Base-by-base conservation (phyloP, 2,329 filamentous ascomycete genomes). In the Cytospora paraplurivora region DNA sequence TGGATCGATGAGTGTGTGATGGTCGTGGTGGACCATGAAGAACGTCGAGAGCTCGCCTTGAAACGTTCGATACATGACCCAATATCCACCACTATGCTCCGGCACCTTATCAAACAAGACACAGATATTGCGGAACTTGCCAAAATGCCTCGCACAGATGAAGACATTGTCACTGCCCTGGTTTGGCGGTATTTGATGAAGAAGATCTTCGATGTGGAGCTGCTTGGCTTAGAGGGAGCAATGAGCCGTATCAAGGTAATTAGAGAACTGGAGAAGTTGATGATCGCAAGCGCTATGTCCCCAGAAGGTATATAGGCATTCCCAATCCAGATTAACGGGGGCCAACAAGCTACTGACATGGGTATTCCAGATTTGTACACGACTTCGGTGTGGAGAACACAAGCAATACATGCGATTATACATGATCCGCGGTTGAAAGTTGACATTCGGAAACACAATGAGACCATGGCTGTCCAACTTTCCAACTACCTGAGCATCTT, bases 81-180 rank as follows among this genome's bases (percentile, higher is more conserved):
- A 37, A 27, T n/a, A 8, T 37, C 13, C 7, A 38, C 52, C 35
- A 17, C 27, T 27, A 7, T 10, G 32, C 52, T 55, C 17, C 34
- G 52, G 33, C 3, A 11, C 7, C 15, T 19, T 37, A 34, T 37
- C 13, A n/a, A 19, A n/a, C 21, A 17, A 7, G 21, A 55, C 13
- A 8, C 34, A 19, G 34, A 55, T 7, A n/a, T 38, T 3, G 4
- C 13, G 32, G 1, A 6, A 12, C 10, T 17, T 17, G n/a, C 12
- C n/a, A 15, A n/a, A 33, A 27, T 3, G 17, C 17, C n/a, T 33
- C 33, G 34, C 17, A 19, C 34, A 1, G 52, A 38, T 37, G 52
- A 55, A 13, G 52, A 55, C 32, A 37, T 55, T 33, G 19, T 38
- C 34, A 37, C 15, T 55, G 35, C 52, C n/a, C 8, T 55, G 15